These are phyloP conservation scores for Eutrema salsugineum DNA, from an alignment of 441 rosid genomes.

Conservation along the genomic window DNA sequence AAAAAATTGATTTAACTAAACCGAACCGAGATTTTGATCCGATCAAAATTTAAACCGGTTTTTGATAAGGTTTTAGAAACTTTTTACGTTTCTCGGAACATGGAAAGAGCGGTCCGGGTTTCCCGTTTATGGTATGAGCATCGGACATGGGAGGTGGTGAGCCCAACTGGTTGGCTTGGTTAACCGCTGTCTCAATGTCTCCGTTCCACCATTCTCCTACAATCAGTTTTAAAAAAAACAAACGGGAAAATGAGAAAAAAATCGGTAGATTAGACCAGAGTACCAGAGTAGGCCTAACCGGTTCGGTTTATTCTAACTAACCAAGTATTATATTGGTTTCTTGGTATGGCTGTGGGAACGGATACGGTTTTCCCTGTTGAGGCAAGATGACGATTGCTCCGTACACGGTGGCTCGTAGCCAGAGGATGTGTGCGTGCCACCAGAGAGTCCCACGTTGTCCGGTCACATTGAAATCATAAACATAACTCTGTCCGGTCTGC, in stretches of 20 bases:
- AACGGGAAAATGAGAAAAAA: not conserved
- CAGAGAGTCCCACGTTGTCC: slow-evolving; percentile 62
- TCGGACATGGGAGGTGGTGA: slow-evolving; percentile 46
- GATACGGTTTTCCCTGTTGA: slow-evolving; percentile 37
- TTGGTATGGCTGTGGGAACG: slow-evolving; percentile 51
- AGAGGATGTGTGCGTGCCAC: slow-evolving; percentile 51
- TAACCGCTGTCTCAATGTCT: slow-evolving; percentile 44
- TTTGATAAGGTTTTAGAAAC: not conserved
- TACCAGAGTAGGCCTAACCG: not conserved
- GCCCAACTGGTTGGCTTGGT: slow-evolving; percentile 46
- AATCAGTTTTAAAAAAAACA: not conserved
- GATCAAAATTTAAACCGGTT: not conserved
- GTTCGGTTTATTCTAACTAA: not conserved
- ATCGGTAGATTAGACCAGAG: not conserved
- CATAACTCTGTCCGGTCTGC: slow-evolving; percentile 49
- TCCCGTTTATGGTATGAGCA: slow-evolving; percentile 59
- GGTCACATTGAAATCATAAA: slow-evolving; percentile 50
- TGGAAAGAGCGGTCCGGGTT: slow-evolving; percentile 50
- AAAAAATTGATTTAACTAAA: not conserved
- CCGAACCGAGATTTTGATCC: not conserved
- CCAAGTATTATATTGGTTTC: slow-evolving; percentile 48
- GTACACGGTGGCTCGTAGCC: slow-evolving; percentile 53
- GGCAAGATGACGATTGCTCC: slow-evolving; percentile 57
- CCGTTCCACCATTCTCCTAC: slow-evolving; percentile 62
- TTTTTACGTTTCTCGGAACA: slow-evolving; percentile 49